phyloP scores from a whole-genome alignment of 106 monocot species.

The Alisma plantagoaquatica region DNA sequence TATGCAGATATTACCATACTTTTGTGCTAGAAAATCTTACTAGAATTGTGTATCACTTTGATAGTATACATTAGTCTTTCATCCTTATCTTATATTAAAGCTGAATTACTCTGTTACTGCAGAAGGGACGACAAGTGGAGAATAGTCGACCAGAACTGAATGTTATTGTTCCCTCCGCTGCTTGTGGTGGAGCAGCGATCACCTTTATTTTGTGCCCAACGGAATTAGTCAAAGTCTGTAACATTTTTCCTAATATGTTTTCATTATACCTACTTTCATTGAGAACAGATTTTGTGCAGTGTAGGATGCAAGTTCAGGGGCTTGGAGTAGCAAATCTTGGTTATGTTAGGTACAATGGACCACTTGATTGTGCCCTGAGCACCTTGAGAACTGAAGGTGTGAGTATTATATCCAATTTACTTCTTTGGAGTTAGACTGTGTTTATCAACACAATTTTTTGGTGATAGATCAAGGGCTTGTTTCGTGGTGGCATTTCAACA shows the following conservation, averaged over 20 bases:
- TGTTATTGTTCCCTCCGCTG: slow-evolving; percentile 85
- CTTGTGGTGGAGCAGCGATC: slow-evolving; percentile 71
- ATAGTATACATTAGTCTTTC: too few relatives aligned
- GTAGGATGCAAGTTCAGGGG: slow-evolving; percentile 99
- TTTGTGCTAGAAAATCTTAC: too few relatives aligned
- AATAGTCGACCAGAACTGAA: slow-evolving; percentile 53
- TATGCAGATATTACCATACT: too few relatives aligned
- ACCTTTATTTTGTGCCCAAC: slow-evolving; percentile 75
- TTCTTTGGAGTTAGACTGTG: neutral
- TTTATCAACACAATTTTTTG: neutral
- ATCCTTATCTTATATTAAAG: too few relatives aligned
- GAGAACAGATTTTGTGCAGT: slow-evolving; percentile 56
- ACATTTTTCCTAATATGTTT: neutral
- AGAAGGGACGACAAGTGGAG: too few relatives aligned
- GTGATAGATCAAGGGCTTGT: slow-evolving; percentile 65
- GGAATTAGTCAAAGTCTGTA: slow-evolving; percentile 75
- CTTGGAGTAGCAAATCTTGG: slow-evolving; percentile 28
- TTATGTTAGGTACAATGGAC: slow-evolving; percentile 47
- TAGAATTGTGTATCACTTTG: too few relatives aligned
- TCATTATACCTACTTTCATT: neutral
- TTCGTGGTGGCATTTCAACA: slow-evolving; percentile 77
- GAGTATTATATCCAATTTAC: slow-evolving; percentile 9
- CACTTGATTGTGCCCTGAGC: slow-evolving; percentile 76
- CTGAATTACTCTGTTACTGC: too few relatives aligned
- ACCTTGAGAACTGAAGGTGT: slow-evolving; percentile 89